Conservation (phyloP, 805 yeast species). For the Myxozyma sirexii region DNA sequence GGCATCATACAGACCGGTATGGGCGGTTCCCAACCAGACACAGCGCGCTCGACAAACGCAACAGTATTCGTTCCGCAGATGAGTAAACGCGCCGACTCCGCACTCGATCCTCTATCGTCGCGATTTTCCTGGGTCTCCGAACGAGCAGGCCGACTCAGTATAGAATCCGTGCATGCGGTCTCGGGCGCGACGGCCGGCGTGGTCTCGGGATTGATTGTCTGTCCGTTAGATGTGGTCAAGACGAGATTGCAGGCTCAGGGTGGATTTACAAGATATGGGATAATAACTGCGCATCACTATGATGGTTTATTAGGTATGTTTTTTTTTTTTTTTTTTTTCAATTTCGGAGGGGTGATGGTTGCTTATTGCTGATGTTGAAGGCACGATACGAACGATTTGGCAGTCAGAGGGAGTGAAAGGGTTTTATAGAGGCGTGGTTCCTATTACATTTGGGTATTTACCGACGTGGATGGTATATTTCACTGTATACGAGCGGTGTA, state of each 20-base stretch:
- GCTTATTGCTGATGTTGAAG: slow-evolving; percentile 34
- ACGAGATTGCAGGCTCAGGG: slow-evolving; percentile 95
- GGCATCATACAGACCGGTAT: too few species aligned
- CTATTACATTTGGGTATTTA: slow-evolving; percentile 90
- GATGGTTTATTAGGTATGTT: slow-evolving; percentile 27
- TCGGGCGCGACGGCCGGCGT: slow-evolving; percentile 96
- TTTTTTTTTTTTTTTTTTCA: background rate
- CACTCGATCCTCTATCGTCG: too few species aligned
- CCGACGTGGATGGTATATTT: slow-evolving; percentile 98
- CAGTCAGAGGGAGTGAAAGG: slow-evolving; percentile 82
- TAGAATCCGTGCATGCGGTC: slow-evolving; percentile 53
- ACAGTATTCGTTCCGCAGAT: too few species aligned
- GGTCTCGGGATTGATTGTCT: slow-evolving; percentile 82
- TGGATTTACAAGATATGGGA: slow-evolving; percentile 40
- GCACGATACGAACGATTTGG: slow-evolving; percentile 67
- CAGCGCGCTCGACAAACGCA: too few species aligned
- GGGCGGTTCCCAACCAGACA: too few species aligned
- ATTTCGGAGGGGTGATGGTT: background rate
- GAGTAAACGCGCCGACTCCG: too few species aligned
- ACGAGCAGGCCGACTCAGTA: background rate
- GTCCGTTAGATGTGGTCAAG: slow-evolving; percentile 95
- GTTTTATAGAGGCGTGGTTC: slow-evolving; percentile 84
- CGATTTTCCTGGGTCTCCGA: background rate
- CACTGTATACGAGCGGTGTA: slow-evolving; percentile 81
- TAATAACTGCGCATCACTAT: slow-evolving; percentile 21